Base-by-base conservation (phyloP, 805 yeast species). In the Candida golubevii region DNA sequence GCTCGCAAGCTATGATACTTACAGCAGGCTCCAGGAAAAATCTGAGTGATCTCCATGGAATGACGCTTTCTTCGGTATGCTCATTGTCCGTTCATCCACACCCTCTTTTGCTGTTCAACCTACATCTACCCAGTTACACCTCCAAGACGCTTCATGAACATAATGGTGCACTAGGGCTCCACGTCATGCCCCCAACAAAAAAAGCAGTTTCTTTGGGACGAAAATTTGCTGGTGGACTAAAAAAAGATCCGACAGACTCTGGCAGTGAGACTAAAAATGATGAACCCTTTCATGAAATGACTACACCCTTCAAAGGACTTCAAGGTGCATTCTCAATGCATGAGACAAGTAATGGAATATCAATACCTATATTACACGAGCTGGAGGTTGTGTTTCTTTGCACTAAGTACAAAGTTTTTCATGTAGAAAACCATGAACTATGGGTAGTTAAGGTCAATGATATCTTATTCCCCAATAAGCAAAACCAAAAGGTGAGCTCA, bases 101-200 rank as follows among this genome's bases (percentile, higher is more conserved):
- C 11, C 95, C 96, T 1, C 64, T 90, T 42, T 57, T 91, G 1
- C 93, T 88, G 56, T 90, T 91, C 69, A 91, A 91, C 60, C 68
- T 91, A 33, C 95, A 87, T 62, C 67, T 82, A 11, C 98, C 98
- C 0, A 87, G 96, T 6, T 74, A 82, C 29, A 90, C 98, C 0
- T 83, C 95, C 0, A 67, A 70, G 7, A 67, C 78, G 9, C 66
- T 91, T 26, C 88, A 85, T 55, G 65, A 71, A n/a, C 71, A 71
- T 40, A 55, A 62, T 31, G 64, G 71, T 10, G 33, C 33, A 42
- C 75, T 88, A 58, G 95, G 95, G 1, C 66, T 91, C 9, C 96
- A 91, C 61, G 60, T 88, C 26, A 64, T 91, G 54, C 80, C 79
- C 3, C 91, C 96, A 0, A 69, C 75, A 0, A 48, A 57, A 0